These are phyloP conservation scores for Neonectria hederae DNA, from an alignment of 2,329 filamentous ascomycete species.

Conservation along the genomic window DNA sequence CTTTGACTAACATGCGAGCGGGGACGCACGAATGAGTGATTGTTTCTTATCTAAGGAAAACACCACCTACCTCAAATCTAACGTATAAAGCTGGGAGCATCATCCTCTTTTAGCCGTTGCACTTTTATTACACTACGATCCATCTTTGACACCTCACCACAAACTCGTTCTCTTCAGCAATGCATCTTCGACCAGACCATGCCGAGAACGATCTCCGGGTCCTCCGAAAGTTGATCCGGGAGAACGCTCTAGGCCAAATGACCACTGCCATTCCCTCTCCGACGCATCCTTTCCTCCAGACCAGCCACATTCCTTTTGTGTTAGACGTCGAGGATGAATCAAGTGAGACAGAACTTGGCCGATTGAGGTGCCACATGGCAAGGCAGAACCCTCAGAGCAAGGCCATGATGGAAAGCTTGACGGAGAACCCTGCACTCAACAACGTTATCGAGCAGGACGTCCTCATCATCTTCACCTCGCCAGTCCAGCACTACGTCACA, in stretches of 20 bases:
- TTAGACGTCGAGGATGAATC: slow-evolving; percentile 59
- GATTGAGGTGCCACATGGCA: slow-evolving; percentile 70
- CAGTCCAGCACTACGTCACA: slow-evolving; percentile 71
- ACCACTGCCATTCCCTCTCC: slow-evolving; percentile 68
- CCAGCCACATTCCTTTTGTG: slow-evolving; percentile 69
- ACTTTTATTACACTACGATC: background rate
- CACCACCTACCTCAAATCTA: background rate
- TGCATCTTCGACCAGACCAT: slow-evolving; percentile 67
- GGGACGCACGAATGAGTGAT: background rate
- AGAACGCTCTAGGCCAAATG: slow-evolving; percentile 69
- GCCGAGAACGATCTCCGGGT: slow-evolving; percentile 59
- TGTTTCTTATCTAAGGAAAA: background rate
- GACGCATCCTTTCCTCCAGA: slow-evolving; percentile 61
- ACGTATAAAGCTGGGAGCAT: background rate
- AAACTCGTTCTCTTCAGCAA: background rate
- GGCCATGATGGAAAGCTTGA: slow-evolving; percentile 61
- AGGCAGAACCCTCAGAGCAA: slow-evolving; percentile 71
- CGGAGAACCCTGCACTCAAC: slow-evolving; percentile 27
- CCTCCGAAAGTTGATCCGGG: slow-evolving; percentile 65
- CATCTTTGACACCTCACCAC: background rate
- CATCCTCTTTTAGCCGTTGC: background rate
- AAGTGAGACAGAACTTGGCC: slow-evolving; percentile 51
- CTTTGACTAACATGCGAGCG: background rate
- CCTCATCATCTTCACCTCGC: slow-evolving; percentile 68
- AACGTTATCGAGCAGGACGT: slow-evolving; percentile 62